Conservation (phyloP, 1,284 basidiomycete genomes). For the Golubevia pallescens region DNA sequence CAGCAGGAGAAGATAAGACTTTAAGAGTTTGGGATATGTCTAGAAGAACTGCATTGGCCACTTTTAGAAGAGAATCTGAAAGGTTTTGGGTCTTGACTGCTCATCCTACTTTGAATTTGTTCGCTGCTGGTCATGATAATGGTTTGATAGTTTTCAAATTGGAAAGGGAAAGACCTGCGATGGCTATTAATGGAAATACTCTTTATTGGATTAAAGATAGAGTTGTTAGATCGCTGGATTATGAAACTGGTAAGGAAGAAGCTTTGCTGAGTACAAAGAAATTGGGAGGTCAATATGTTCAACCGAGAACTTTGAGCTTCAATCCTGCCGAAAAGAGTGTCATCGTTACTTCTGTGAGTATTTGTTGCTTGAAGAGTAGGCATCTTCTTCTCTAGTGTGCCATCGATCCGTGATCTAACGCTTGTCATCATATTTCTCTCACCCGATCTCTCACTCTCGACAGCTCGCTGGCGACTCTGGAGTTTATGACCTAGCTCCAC, state of each 20-base stretch:
- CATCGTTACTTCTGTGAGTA: slow-evolving; percentile 52
- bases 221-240: slow-evolving; percentile 59
- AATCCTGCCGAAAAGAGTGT: slow-evolving; percentile 62
- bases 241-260: slow-evolving; percentile 44
- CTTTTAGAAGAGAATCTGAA: slow-evolving; percentile 60
- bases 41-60: slow-evolving; percentile 62
- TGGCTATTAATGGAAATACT: slow-evolving; percentile 51
- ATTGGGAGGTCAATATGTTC: slow-evolving; percentile 60
- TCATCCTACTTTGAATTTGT: slow-evolving; percentile 60
- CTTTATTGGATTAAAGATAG: slow-evolving; percentile 63
- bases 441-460: too few relatives aligned
- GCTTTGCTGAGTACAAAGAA: slow-evolving; percentile 57
- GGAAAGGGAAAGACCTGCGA: slow-evolving; percentile 61
- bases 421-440: too few relatives aligned
- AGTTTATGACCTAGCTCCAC: slow-evolving; percentile 56
- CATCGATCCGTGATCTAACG: neutral
- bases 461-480: slow-evolving; percentile 27
- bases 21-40: slow-evolving; percentile 65
- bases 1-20: slow-evolving; percentile 62
- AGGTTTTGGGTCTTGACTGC: slow-evolving; percentile 64
- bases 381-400: neutral
- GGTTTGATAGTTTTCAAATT: slow-evolving; percentile 64
- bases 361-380: too few relatives aligned
- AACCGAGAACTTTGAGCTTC: slow-evolving; percentile 60
- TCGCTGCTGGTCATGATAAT: slow-evolving; percentile 63